Base-by-base conservation (phyloP, 176 grass and related monocot species). In the Coix lacrymajobi region DNA sequence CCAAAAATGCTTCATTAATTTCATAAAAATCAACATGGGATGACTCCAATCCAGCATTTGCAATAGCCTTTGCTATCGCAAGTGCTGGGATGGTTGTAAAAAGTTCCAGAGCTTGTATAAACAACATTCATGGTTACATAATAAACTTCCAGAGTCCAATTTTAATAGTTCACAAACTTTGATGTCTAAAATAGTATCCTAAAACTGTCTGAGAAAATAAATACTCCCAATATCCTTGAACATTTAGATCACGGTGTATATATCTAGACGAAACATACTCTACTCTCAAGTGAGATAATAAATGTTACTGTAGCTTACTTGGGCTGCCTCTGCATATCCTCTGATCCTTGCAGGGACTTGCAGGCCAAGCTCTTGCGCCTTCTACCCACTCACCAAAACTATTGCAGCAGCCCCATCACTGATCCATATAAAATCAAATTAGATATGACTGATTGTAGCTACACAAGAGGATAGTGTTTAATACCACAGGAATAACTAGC, bases 1-100 rank as follows among this genome's bases (percentile, higher is more conserved):
- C 96, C 31, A 92, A 63, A 79, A 98, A 98, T 32, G 96, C 96
- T 92, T 98, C 96, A 66, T 95, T 98, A 62, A 98, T 98, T 82
- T 98, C 96, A 69, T 95, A 98, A 84, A 91, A 98, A 79, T 98
- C 96, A 79, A 98, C 89, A 88, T 44, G 76, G 77, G 92, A 98
- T 71, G 96, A 81, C 58, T 88, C 85, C 54, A 95, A 82, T 26
- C 80, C 89, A 83, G 92, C 90, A 90, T 93, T 88, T 4, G 71
- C 13, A 4, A 98, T 79, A 54, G 96, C 96, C 77, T 95, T 98
- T 13, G 96, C 92, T 79, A 98, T 95, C 19, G 96, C 96, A 45
- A 95, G 82, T 79, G 96, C 96, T 30, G 96, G 96, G 5, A 88
- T 69, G 63, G 96, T 98, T 49, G 92, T 98, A 83, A 98, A 98